phyloP scores from a whole-genome alignment of 805 yeast genomes.

The Saccharomyces paradoxus region DNA sequence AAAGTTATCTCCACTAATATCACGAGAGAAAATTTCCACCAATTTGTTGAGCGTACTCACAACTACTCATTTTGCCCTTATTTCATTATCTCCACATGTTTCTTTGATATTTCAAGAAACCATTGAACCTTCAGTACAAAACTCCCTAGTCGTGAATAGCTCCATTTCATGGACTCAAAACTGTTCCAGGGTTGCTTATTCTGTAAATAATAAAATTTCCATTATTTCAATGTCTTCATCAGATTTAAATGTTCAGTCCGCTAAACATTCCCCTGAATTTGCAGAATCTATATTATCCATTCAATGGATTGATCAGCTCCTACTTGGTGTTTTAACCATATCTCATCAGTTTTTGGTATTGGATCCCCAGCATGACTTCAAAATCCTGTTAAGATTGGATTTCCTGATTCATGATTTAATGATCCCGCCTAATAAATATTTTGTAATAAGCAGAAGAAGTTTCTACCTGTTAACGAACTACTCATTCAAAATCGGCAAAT shows the following conservation, averaged over 20 bases:
- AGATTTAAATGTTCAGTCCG: not conserved
- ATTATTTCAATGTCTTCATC: conserved; percentile 2
- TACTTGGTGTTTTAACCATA: conserved; percentile 19
- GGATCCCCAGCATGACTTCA: conserved; percentile 6
- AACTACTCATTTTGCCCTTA: conserved; percentile 12
- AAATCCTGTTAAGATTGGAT: conserved; percentile 15
- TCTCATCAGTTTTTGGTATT: conserved; percentile 24
- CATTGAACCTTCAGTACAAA: not conserved
- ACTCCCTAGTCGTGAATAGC: conserved; percentile 3
- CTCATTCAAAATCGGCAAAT: conserved; percentile 21
- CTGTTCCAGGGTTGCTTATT: conserved; percentile 14
- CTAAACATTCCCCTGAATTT: not conserved
- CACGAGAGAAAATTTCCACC: not conserved
- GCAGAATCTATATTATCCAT: conserved; percentile 15
- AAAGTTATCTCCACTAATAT: conserved; percentile 7
- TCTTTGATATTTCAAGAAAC: conserved; percentile 6
- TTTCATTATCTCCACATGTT: conserved; percentile 10
- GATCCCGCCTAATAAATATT: conserved; percentile 21
- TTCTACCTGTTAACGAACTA: conserved; percentile 21
- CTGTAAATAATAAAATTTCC: conserved; percentile 9
- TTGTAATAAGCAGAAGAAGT: conserved; percentile 14
- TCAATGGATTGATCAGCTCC: conserved; percentile 19
- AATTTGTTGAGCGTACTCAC: conserved; percentile 23
- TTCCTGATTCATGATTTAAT: conserved; percentile 19
- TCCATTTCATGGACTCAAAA: conserved; percentile 16